Evolutionary conservation across 208 protist genomes (phyloP).

Genomic region (Endotrypanum monterogeii): DNA sequence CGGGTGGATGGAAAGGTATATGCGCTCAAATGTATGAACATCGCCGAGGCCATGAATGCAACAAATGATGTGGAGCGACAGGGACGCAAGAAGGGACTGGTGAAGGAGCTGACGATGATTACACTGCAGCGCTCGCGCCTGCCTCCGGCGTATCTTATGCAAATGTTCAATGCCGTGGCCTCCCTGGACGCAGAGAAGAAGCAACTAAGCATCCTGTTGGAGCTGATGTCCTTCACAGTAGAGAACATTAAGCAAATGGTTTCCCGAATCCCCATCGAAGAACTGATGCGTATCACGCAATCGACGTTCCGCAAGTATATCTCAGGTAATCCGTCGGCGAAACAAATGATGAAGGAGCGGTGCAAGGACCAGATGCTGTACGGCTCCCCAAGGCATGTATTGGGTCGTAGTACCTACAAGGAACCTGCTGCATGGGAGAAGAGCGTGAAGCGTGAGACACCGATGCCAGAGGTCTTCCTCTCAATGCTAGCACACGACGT

Average conservation of each 20-base stretch:
- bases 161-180: constrained; percentile 83
- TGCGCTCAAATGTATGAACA: constrained; percentile 85
- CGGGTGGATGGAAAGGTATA: constrained; percentile 73
- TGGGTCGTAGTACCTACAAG: constrained; percentile 66
- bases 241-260: constrained; percentile 81
- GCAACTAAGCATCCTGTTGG: constrained; percentile 82
- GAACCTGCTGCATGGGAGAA: constrained; percentile 70
- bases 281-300: constrained; percentile 74
- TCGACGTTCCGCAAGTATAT: constrained; percentile 69
- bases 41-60: constrained; percentile 71
- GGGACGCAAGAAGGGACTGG: constrained; percentile 77
- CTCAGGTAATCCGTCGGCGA: constrained; percentile 21
- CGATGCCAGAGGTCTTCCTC: constrained; percentile 99
- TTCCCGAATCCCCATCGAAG: constrained; percentile 63
- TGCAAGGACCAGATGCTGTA: constrained; percentile 44
- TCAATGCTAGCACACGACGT: constrained; percentile 99
- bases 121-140: constrained; percentile 47
- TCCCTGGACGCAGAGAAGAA: constrained; percentile 51
- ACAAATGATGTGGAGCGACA: constrained; percentile 79
- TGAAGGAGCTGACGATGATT: constrained; percentile 90
- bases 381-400: constrained; percentile 55
- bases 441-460: constrained; percentile 96
- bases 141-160: constrained; percentile 69
- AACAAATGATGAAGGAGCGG: constrained; percentile 30
- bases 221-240: constrained; percentile 84